These are phyloP conservation scores for Areca catechu DNA, from an alignment of 176 grass and related monocot species.

Conservation along the genomic window DNA sequence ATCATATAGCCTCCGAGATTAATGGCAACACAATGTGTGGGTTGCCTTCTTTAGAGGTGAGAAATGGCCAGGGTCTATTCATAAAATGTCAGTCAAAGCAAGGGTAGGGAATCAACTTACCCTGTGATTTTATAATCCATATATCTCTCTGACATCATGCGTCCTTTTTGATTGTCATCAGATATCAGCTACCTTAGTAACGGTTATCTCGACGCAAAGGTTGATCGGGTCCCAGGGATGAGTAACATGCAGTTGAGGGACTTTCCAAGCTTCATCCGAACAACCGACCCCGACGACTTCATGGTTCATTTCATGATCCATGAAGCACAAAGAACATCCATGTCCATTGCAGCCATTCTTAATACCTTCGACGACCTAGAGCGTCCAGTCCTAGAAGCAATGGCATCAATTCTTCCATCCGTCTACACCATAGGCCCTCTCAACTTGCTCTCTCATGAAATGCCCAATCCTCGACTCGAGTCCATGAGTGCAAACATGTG, in stretches of 20 bases:
- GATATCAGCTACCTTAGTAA: not conserved
- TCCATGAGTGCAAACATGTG: too few species aligned
- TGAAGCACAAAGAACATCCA: not conserved
- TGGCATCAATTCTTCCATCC: not conserved
- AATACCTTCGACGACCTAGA: not conserved
- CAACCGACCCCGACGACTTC: not conserved
- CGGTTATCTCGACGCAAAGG: not conserved
- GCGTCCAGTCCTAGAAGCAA: not conserved
- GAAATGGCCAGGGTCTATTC: too few species aligned
- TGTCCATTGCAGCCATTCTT: not conserved
- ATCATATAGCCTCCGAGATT: too few species aligned
- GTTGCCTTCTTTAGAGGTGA: too few species aligned
- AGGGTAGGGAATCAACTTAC: too few species aligned
- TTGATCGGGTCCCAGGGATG: not conserved
- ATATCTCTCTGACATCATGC: too few species aligned
- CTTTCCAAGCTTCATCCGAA: not conserved
- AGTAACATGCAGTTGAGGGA: not conserved
- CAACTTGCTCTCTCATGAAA: not conserved
- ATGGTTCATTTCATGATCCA: not conserved
- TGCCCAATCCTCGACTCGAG: too few species aligned
- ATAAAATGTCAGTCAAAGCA: too few species aligned
- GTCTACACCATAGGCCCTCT: not conserved
- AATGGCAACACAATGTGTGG: too few species aligned
- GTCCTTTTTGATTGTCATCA: too few species aligned
- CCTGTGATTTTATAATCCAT: too few species aligned